These are phyloP conservation scores for Pseudonitzschia multiseries DNA, from an alignment of 108 stramenopile genomes.

Conservation along the genomic window DNA sequence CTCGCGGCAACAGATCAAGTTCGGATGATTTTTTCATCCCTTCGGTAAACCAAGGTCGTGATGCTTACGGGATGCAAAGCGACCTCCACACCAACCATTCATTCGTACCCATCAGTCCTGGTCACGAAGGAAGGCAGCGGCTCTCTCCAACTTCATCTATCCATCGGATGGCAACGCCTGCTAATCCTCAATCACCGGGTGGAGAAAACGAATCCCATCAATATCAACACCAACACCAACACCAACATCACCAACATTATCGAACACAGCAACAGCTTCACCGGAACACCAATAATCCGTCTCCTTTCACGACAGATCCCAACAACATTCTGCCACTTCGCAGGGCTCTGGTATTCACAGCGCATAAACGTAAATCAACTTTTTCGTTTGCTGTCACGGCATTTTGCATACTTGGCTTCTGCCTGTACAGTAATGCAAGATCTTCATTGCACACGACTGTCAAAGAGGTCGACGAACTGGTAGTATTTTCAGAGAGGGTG, in stretches of 20 bases:
- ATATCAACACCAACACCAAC: constrained; percentile 9
- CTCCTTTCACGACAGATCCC: neutral
- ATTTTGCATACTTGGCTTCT: constrained; percentile 28
- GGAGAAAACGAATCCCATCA: neutral
- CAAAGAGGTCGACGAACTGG: constrained; percentile 21
- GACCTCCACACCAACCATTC: neutral
- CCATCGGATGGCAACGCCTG: neutral
- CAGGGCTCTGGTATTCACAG: constrained; percentile 27
- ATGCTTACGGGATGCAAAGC: neutral
- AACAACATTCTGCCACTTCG: neutral
- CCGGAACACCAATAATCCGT: neutral
- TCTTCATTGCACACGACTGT: constrained; percentile 21
- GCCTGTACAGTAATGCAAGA: constrained; percentile 26
- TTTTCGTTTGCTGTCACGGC: constrained; percentile 32
- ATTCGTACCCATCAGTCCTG: neutral
- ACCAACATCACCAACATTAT: constrained; percentile 12
- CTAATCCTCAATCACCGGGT: constrained; percentile 10
- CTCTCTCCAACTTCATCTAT: neutral
- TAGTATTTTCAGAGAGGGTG: constrained; percentile 32
- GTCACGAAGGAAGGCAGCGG: neutral
- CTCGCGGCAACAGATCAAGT: neutral
- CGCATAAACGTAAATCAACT: constrained; percentile 30
- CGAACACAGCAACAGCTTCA: constrained; percentile 13
- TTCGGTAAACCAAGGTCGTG: neutral
- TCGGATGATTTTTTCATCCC: constrained; percentile 6